Base-by-base conservation (phyloP, 2,329 filamentous ascomycete species). In the Ceratocystiopsis minuta region DNA sequence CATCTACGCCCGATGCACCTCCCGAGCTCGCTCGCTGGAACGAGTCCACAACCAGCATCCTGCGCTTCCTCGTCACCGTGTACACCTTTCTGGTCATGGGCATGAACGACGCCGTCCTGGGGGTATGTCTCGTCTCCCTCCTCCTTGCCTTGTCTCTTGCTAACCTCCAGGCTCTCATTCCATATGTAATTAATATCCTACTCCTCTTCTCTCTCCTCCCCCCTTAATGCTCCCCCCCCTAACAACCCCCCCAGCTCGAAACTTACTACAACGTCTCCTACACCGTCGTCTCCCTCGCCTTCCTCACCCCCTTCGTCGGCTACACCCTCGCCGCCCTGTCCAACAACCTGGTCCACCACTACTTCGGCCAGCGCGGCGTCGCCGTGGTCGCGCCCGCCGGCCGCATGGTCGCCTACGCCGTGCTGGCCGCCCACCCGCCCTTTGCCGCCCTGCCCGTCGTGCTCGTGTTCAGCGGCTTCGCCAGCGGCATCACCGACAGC, bases 361-460 rank as follows among this genome's bases (percentile, higher is more conserved):
- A 60, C 34, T 62, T 75, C 39, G 82, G 83, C 33, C 80, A 83
- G 53, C 69, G 78, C 15, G 82, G 82, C 11, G 69, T 86, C 11
- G 79, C 80, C 12, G 53, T 82, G 40, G 55, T 84, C 6, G 75
- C 67, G 0, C 76, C 80, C 0, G 45, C 65, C 12, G 72, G 68
- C 48, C 78, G 82, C 50, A 53, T 84, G 10, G 49, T 75, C 18
- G 70, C 78, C 16, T 85, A 82, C 52, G 57, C 79, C 18, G 62
- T 78, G 24, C 67, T 81, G 43, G 66, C 70, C 5, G 58, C 77
- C 4, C 80, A 84, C 54, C 80, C 80, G 1, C 77, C 78, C 0
- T 85, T 76, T 51, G 71, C 77, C 0, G 72, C 74, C 0, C 59
- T 86, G 0, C 72, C 80, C 2, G 57, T 81, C 14, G 64, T 75